Evolutionary conservation across 2,329 filamentous ascomycete species (phyloP), one percentile per base, ranked within the genome.

Genomic region (Claviceps fusiformis): DNA sequence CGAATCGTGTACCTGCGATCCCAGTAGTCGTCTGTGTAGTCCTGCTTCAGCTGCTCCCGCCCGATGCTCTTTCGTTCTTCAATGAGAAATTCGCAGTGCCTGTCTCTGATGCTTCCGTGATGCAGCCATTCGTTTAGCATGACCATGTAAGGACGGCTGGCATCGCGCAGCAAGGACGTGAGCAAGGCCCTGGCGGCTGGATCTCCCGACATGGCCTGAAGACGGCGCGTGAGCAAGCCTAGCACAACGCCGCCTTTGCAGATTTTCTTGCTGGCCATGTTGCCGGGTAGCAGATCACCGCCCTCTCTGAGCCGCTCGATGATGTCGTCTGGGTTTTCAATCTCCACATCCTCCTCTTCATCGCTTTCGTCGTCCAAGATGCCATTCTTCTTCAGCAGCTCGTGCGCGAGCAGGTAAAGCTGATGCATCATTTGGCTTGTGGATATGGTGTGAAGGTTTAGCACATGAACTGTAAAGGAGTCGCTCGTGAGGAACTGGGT

Each of bases 111-210:
- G 51, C 86, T 89, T 44, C 93, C 93, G 65, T 95, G 92, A 65
- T 98, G 93, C 17, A 98, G 75, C 93, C 93, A 98, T 68, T 97
- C 92, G 64, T 98, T 98, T 58, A 98, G 74, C 93, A 98, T 98
- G 46, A 81, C 80, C 91, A 97, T 96, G 67, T 98, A 98, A 0
- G 93, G 93, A 55, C 86, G 82, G 64, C 91, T 96, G 1, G 92
- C 86, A 68, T 97, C 92, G 55, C 89, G 80, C 46, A 98, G 71
- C 33, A 98, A 72, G 3, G 85, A 86, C 11, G 89, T 93, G 11
- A 98, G 77, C 24, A 98, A 72, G 29, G 84, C 81, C 59, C 89
- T 82, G 24, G 93, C 91, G 0, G 89, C 86, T 4, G 93, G 93
- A 65, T 98, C 93, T 49, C 93, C 93, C 1, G 92, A 93, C 82